A percentile compares a stretch with the other conserved stretches of the same genome.
These are phyloP conservation scores for Bruguiera gymnorhiza DNA, from an alignment of 345 rosid genomes.

Conservation along the genomic window DNA sequence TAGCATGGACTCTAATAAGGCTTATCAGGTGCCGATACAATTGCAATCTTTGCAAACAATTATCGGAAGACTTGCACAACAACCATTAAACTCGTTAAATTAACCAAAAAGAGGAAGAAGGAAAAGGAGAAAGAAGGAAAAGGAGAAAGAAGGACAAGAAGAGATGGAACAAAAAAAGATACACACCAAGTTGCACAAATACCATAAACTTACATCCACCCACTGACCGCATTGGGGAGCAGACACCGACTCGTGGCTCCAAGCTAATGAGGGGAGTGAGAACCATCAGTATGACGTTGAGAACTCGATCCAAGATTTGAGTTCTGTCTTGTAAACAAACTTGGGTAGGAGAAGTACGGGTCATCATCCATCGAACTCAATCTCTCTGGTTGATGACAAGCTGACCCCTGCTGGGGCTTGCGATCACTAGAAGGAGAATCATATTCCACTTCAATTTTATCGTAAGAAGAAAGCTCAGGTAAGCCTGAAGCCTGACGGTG, in stretches of 20 bases:
- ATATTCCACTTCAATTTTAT: conserved; percentile 26
- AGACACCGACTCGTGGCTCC: conserved; percentile 13
- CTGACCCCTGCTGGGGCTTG: conserved; percentile 20
- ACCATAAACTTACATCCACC: conserved; percentile 6
- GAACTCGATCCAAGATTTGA: conserved; percentile 30
- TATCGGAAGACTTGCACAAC: too few species aligned
- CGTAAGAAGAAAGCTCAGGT: conserved; percentile 34
- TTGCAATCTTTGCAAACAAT: too few species aligned
- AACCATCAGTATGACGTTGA: conserved; percentile 29
- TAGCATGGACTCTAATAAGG: too few species aligned
- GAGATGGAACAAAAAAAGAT: neutral
- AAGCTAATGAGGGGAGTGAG: conserved; percentile 25
- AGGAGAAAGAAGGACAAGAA: neutral
- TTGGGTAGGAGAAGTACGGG: conserved; percentile 70
- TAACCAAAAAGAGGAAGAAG: conserved; percentile 4
- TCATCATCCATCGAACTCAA: conserved; percentile 75
- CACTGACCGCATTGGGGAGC: conserved; percentile 3
- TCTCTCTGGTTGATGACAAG: conserved; percentile 59
- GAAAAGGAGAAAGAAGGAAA: neutral
- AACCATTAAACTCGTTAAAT: too few species aligned
- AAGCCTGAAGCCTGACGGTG: conserved; percentile 17
- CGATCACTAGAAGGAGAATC: conserved; percentile 33
- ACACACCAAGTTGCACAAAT: neutral
- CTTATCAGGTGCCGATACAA: too few species aligned
- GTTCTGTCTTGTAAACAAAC: conserved; percentile 53